Evolutionary conservation across 1,284 basidiomycete species (phyloP), one percentile per base, ranked within the genome.

Genomic region (Pseudozyma pruni): DNA sequence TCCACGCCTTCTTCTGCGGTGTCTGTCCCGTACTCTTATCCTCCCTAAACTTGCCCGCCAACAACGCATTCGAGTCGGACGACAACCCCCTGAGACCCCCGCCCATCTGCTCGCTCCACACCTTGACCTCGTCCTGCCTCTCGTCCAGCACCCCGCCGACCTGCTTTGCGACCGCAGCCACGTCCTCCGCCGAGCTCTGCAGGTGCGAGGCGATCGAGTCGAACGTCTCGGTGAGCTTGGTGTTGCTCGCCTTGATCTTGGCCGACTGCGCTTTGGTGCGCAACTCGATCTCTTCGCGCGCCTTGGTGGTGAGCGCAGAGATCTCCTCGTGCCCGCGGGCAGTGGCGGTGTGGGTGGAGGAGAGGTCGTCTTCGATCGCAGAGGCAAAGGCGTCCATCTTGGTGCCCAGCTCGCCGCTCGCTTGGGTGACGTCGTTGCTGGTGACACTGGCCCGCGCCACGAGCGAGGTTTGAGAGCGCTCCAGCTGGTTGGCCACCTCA

Each of bases 1-100:
- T 52, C 60, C 61, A 72, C 17, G 31, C 49, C 13, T 58, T 64
- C 41, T 75, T 75, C 47, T 71, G 67, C 29, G 75, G 75, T 20
- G 77, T 79, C n/a, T 59, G 50, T 13, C 74, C 76, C 10, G 77
- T 76, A 19, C 72, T 50, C 29, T 35, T 57, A 32, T 74, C 57
- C 38, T 58, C 35, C 22, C 49, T 56, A 14, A 58, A 55, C n/a
- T 39, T 52, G 20, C 48, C 37, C n/a, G n/a, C 47, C 33, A 63
- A 25, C 49, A 69, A 53, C 9, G 43, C 17, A 4, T 42, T 55
- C 25, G 69, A 67, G 33, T 70, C 67, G 7, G 48, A 35, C 10
- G 22, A 31, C 32, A 69, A 40, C 10, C 33, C 60, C 13, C 38
- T 38, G 32, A 70, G 31, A 23, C 44, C 48, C 0, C 10, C 37